phyloP scores from a whole-genome alignment of 73 alveolate genomes.

The Loxodes magnus region DNA sequence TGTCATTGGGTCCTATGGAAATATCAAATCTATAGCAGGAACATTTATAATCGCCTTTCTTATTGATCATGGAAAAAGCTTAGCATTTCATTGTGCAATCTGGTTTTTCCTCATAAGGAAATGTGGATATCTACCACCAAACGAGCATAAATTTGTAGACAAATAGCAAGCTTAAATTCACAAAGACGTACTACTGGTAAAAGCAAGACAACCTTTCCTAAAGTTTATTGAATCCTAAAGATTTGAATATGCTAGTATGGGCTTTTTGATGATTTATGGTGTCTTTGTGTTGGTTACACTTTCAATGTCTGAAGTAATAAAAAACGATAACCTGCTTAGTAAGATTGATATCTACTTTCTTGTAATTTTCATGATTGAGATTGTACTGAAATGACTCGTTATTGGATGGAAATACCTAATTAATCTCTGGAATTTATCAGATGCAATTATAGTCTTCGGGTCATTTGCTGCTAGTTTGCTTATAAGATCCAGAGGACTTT shows the following conservation, averaged over 20 bases:
- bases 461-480: slow-evolving; percentile 28
- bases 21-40: slow-evolving; percentile 17
- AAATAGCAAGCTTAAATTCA: too few relatives aligned
- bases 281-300: slow-evolving; percentile 39
- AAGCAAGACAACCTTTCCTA: too few relatives aligned
- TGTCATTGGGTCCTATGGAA: slow-evolving; percentile 12
- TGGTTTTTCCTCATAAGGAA: slow-evolving; percentile 33
- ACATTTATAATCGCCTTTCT: slow-evolving; percentile 27
- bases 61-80: slow-evolving; percentile 23
- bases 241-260: too few relatives aligned
- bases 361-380: slow-evolving; percentile 36
- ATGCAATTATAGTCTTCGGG: slow-evolving; percentile 31
- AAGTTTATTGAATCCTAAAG: too few relatives aligned
- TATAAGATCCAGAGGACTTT: slow-evolving; percentile 55
- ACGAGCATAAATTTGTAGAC: slow-evolving; percentile 30
- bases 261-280: slow-evolving; percentile 31
- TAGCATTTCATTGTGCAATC: slow-evolving; percentile 12
- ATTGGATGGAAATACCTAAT: slow-evolving; percentile 13
- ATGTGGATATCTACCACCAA: slow-evolving; percentile 25
- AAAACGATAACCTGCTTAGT: slow-evolving; percentile 11
- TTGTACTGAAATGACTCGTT: slow-evolving; percentile 28
- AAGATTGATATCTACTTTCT: slow-evolving; percentile 32
- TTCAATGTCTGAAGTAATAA: slow-evolving; percentile 14
- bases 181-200: too few relatives aligned
- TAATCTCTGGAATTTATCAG: slow-evolving; percentile 40